Evolutionary conservation across 2,329 filamentous ascomycete species (phyloP).

Genomic region (Fusarium albidum): DNA sequence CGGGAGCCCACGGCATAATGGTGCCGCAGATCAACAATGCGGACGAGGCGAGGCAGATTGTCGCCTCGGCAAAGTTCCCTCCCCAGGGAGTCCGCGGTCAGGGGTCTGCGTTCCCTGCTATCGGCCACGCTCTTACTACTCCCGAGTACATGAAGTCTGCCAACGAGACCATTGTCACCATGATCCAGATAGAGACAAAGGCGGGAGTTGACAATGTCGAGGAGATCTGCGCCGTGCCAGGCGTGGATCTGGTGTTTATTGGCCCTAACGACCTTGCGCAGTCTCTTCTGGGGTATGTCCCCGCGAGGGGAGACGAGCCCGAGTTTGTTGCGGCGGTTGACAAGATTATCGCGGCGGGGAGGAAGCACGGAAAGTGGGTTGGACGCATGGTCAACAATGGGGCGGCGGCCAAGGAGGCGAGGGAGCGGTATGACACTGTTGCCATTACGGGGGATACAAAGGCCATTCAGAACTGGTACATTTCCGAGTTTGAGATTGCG

Average conservation of each 20-base stretch:
- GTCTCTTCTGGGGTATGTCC: conserved; percentile 52
- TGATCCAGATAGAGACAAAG: conserved; percentile 55
- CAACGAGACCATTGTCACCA: conserved; percentile 53
- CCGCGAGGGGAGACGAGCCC: conserved; percentile 56
- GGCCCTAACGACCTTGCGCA: conserved; percentile 54
- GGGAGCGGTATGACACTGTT: conserved; percentile 49
- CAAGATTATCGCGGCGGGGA: conserved; percentile 54
- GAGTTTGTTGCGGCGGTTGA: conserved; percentile 56
- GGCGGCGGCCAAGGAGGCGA: no score
- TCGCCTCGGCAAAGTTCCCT: conserved; percentile 54
- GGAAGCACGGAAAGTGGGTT: conserved; percentile 59
- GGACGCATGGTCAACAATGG: conserved; percentile 57
- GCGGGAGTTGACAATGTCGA: conserved; percentile 56
- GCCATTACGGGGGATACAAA: conserved; percentile 55
- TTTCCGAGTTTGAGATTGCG: conserved; percentile 49
- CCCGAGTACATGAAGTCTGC: conserved; percentile 53
- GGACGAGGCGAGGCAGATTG: conserved; percentile 50
- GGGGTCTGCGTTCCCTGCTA: conserved; percentile 53
- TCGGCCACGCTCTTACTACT: conserved; percentile 47
- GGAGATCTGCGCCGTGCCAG: conserved; percentile 46
- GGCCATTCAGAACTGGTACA: conserved; percentile 61
- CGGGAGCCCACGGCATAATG: conserved; percentile 54
- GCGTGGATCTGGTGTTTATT: conserved; percentile 54
- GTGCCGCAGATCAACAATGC: conserved; percentile 54
- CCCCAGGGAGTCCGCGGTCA: conserved; percentile 53